Evolutionary conservation across 1,139 yeast genomes (phyloP), one percentile per base, ranked within the genome.

Genomic region (Groenewaldozyma sp.): DNA sequence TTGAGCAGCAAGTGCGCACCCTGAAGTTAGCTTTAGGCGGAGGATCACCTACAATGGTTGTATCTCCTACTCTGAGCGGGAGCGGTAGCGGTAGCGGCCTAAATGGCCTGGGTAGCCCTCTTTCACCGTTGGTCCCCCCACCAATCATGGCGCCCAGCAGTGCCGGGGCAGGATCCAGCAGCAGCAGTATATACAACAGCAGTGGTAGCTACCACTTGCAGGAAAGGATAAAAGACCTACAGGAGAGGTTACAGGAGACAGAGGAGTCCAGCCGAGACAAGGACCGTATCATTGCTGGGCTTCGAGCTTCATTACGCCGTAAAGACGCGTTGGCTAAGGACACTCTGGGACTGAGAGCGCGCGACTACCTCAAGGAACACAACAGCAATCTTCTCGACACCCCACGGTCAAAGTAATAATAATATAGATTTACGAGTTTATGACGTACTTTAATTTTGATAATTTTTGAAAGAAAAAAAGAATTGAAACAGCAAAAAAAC

Each of bases 231-330:
- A 68, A 68, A 43, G 87, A 78, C 31, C 80, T 81, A 49, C 79
- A 74, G 45, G 87, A 77, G 39, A 94, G 83, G 55, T 74, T 86
- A 9, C 56, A 65, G 37, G 84, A 78, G 41, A 64, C 87, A 50
- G 72, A 72, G 51, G 81, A 75, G 44, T 67, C 73, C 37, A 60
- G 83, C 38, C 70, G 72, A 40, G 74, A 75, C 50, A 87, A 86
- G 57, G 94, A 86, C 50, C 78, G 79, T 38, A 78, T 87, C 46
- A 83, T 87, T 42, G 74, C 74, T 46, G 87, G 93, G 7, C 65
- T 87, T 24, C 44, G 58, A 13, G 51, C 58, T 10, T 45, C 55
- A 29, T 51, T 52, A 40, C 51, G 50, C 38, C 51, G 59, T 14
- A 54, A 53, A 36, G 60, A 31, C 11, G 34, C 20, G 13, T 7